Percentiles rank a stretch among this genome's conserved stretches.
phyloP scores from a whole-genome alignment of 1,284 basidiomycete genomes.

The Rhizoctonia solani region DNA sequence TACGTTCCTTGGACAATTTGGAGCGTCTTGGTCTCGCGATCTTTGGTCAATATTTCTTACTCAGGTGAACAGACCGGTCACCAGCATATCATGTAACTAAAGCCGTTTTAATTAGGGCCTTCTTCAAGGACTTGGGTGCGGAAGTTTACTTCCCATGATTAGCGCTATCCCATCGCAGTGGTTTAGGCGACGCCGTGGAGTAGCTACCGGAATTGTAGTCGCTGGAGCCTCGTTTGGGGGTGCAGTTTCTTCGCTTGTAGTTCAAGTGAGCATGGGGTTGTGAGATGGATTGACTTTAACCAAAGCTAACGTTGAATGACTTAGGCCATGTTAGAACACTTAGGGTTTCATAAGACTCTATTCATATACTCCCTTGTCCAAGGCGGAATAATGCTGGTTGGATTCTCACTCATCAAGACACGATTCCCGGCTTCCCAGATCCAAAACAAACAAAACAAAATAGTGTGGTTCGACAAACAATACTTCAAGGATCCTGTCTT shows the following conservation, averaged over 20 bases:
- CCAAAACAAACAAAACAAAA: not conserved
- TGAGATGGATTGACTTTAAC: not conserved
- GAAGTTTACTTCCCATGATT: constrained; percentile 9
- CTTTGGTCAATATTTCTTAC: constrained; percentile 42
- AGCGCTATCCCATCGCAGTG: constrained; percentile 41
- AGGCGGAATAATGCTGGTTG: constrained; percentile 31
- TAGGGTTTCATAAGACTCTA: constrained; percentile 39
- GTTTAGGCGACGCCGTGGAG: constrained; percentile 40
- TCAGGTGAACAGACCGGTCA: constrained; percentile 37
- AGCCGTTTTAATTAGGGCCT: constrained; percentile 19
- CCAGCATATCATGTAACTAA: no score
- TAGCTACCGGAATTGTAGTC: constrained; percentile 42
- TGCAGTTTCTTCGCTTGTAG: constrained; percentile 5
- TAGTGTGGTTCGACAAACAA: constrained; percentile 36
- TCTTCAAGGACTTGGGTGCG: constrained; percentile 21
- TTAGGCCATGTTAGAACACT: constrained; percentile 37
- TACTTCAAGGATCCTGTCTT: constrained; percentile 37
- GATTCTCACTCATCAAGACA: constrained; percentile 38
- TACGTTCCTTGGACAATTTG: constrained; percentile 36
- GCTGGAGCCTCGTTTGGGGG: constrained; percentile 40
- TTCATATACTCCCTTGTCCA: constrained; percentile 39
- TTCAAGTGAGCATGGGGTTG: not conserved
- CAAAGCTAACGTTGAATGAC: constrained; percentile 8
- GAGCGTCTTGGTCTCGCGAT: constrained; percentile 39
- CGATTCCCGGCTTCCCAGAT: constrained; percentile 21